Evolutionary conservation across 306 rosid genomes (phyloP).

Genomic region (Rosa rugosa): DNA sequence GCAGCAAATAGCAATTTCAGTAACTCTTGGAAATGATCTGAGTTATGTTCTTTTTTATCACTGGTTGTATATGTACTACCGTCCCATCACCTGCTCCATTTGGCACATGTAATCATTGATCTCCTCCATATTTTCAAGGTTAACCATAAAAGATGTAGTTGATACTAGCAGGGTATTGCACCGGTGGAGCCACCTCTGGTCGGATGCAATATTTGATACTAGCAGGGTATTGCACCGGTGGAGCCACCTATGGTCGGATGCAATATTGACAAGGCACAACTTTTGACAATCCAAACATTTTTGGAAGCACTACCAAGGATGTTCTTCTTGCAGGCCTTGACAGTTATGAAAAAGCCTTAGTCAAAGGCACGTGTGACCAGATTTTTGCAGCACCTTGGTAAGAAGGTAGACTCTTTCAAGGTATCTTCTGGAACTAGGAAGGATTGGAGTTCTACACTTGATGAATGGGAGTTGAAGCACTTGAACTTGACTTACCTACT

Average conservation of each 20-base stretch:
- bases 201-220: not conserved
- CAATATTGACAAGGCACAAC: no score
- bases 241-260: no score
- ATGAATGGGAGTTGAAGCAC: no score
- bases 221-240: no score
- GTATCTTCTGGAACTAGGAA: not conserved
- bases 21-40: not conserved
- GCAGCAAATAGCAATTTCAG: not conserved
- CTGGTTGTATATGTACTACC: not conserved
- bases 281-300: no score
- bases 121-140: not conserved
- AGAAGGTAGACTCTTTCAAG: not conserved
- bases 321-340: not conserved
- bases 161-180: not conserved
- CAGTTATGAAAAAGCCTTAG: not conserved
- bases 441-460: not conserved
- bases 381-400: not conserved
- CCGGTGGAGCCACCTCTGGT: no score
- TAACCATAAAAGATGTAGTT: not conserved
- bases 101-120: no score
- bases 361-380: not conserved
- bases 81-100: not conserved
- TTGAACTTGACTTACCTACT: no score
- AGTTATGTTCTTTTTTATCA: not conserved
- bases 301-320: no score